phyloP scores from a whole-genome alignment of 2,329 filamentous ascomycete species.

The Scedosporium aurantiacum region DNA sequence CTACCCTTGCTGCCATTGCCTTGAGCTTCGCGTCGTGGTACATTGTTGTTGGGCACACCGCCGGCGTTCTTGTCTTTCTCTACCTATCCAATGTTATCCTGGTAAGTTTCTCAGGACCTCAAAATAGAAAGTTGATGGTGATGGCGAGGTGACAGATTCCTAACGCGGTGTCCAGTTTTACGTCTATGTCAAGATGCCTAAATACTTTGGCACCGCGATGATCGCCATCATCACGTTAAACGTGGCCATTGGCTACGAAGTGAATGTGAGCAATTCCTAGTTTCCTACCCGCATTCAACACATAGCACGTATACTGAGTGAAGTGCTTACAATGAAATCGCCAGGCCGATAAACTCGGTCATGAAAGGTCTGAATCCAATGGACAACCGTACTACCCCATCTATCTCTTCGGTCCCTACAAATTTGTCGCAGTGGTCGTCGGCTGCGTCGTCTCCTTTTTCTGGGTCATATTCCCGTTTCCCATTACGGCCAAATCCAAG shows the following conservation, averaged over 20 bases:
- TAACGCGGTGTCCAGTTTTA: background rate
- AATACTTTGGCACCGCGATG: conserved; percentile 4
- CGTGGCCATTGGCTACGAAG: conserved; percentile 8
- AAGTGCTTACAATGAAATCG: background rate
- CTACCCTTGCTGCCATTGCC: background rate
- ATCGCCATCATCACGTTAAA: conserved; percentile 6
- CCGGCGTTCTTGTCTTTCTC: conserved; percentile 1
- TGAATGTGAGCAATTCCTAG: conserved; percentile 1
- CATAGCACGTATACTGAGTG: background rate
- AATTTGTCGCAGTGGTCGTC: background rate
- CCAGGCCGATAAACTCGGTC: conserved; percentile 2
- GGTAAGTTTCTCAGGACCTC: background rate
- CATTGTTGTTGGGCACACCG: background rate
- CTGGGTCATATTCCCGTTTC: conserved; percentile 2
- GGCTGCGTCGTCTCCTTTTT: conserved; percentile 2
- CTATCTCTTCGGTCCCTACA: conserved; percentile 2
- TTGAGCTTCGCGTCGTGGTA: conserved; percentile 3
- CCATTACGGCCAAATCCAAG: conserved; percentile 1
- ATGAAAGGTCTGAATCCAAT: background rate
- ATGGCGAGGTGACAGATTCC: background rate
- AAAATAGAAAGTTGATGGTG: too few relatives aligned
- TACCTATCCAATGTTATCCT: background rate
- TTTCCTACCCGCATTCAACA: background rate
- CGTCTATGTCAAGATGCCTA: conserved; percentile 6
- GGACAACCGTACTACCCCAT: conserved; percentile 5